Evolutionary conservation across 2,329 filamentous ascomycete genomes (phyloP).

Genomic region (Fusarium sp.): DNA sequence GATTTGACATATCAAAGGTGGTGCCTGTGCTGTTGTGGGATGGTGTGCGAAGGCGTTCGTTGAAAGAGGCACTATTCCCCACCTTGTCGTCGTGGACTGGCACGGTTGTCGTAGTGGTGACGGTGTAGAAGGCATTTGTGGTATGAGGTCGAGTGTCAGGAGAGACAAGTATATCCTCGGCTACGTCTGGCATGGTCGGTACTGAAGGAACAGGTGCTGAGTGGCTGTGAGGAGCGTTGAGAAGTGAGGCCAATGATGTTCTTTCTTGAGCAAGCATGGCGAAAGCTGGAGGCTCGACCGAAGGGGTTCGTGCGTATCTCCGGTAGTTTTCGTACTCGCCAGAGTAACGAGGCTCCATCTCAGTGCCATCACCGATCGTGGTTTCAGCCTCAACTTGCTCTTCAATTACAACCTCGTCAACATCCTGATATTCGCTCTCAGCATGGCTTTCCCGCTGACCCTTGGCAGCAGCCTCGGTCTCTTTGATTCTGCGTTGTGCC

Average conservation of each 20-base stretch:
- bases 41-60: constrained; percentile 56
- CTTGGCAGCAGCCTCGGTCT: constrained; percentile 19
- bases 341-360: constrained; percentile 45
- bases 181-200: constrained; percentile 45
- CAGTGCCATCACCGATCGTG: constrained; percentile 8
- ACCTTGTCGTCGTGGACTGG: constrained; percentile 58
- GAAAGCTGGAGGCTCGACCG: constrained; percentile 68
- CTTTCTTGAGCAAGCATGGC: constrained; percentile 62
- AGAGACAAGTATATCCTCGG: constrained; percentile 27
- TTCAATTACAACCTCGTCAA: constrained; percentile 25
- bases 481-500: constrained; percentile 41
- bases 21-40: constrained; percentile 47
- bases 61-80: constrained; percentile 51
- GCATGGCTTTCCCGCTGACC: constrained; percentile 8
- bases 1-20: constrained; percentile 63
- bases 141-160: constrained; percentile 54
- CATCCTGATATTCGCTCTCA: constrained; percentile 1
- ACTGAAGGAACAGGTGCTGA: constrained; percentile 49
- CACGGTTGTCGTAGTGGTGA: constrained; percentile 61
- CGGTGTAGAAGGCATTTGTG: constrained; percentile 55
- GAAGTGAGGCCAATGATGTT: constrained; percentile 67
- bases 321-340: constrained; percentile 47
- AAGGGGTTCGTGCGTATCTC: constrained; percentile 66
- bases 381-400: constrained; percentile 33
- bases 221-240: constrained; percentile 61